Evolutionary conservation across 257 asterid genomes (phyloP).

Genomic region (Eucommia ulmoides): DNA sequence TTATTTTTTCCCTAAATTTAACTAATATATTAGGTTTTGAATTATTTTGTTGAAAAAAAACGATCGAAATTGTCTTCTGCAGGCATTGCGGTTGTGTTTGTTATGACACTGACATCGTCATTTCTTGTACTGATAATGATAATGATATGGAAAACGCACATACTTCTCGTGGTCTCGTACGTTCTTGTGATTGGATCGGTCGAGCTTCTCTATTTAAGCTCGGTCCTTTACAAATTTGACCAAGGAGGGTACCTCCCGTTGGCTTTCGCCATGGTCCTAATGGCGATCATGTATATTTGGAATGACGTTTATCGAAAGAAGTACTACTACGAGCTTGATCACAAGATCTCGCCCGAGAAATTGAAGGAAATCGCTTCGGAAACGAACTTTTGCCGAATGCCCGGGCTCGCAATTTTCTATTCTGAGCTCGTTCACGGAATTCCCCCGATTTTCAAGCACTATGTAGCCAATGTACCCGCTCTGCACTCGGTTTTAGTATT

Average conservation of each 20-base stretch:
- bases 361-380: slow-evolving; percentile 14
- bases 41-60: no score
- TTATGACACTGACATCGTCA: slow-evolving; percentile 41
- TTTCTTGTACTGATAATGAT: slow-evolving; percentile 42
- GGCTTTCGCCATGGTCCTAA: slow-evolving; percentile 27
- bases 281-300: slow-evolving; percentile 43
- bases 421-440: slow-evolving; percentile 58
- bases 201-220: slow-evolving; percentile 33
- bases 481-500: slow-evolving; percentile 40
- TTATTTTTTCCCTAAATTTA: no score
- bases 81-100: slow-evolving; percentile 57
- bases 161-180: slow-evolving; percentile 19
- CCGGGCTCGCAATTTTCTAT: slow-evolving; percentile 46
- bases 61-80: not conserved
- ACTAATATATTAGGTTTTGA: not conserved
- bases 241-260: slow-evolving; percentile 54
- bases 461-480: slow-evolving; percentile 34
- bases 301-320: slow-evolving; percentile 33
- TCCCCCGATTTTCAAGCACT: slow-evolving; percentile 55
- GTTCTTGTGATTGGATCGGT: slow-evolving; percentile 21
- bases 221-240: slow-evolving; percentile 45
- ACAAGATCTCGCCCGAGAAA: slow-evolving; percentile 34
- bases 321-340: slow-evolving; percentile 33
- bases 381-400: slow-evolving; percentile 19
- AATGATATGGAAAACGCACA: slow-evolving; percentile 52